These are phyloP conservation scores for Salix viminalis DNA, from an alignment of 345 rosid species.

Conservation along the genomic window DNA sequence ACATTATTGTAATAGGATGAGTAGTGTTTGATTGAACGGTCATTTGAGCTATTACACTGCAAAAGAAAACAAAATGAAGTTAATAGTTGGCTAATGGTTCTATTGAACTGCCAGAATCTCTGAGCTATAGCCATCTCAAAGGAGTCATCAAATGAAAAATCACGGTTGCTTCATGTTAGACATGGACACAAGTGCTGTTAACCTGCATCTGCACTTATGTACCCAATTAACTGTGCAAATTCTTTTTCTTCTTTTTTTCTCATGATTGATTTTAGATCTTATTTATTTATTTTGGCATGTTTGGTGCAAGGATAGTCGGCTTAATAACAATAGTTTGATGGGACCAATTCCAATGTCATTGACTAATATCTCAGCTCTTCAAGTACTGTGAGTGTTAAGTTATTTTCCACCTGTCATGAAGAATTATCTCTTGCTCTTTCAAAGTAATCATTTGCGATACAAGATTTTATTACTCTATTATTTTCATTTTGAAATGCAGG, in stretches of 20 bases:
- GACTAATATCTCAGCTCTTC: constrained; percentile 82
- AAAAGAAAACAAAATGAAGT: neutral
- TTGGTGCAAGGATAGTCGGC: constrained; percentile 78
- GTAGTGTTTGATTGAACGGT: neutral
- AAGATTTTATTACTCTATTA: neutral
- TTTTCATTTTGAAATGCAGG: constrained; percentile 41
- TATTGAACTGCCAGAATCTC: neutral
- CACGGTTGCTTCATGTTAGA: neutral
- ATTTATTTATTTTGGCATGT: constrained; percentile 12
- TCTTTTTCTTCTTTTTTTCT: neutral
- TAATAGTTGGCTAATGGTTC: neutral
- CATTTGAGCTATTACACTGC: neutral
- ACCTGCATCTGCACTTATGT: neutral
- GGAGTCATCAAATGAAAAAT: neutral
- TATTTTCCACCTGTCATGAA: neutral
- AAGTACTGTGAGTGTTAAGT: constrained; percentile 74
- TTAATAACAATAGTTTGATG: constrained; percentile 81
- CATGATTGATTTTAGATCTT: constrained; percentile 12
- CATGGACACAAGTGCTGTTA: neutral
- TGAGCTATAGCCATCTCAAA: neutral
- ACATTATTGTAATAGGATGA: neutral
- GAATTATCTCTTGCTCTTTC: neutral
- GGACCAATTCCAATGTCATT: constrained; percentile 88
- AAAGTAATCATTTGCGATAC: neutral
- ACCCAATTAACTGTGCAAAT: neutral